phyloP scores from a whole-genome alignment of 176 grass and related monocot species.

The Saccharum spontaneum region DNA sequence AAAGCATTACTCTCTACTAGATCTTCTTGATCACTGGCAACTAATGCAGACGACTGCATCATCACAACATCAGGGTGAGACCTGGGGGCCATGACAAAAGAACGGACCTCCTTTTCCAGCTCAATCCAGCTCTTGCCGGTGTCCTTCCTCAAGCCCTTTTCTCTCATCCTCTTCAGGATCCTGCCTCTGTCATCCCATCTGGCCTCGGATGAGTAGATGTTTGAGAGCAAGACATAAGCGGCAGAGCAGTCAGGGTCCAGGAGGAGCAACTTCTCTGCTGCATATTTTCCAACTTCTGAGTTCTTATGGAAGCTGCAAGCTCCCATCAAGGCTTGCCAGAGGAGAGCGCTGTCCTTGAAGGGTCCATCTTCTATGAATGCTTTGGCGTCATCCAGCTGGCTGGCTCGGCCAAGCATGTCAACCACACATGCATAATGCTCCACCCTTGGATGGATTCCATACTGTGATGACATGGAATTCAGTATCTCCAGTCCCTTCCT shows the following conservation, averaged over 20 bases:
- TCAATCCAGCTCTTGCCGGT: slow-evolving; percentile 91
- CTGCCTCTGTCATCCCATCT: slow-evolving; percentile 66
- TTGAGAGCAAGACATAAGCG: slow-evolving; percentile 74
- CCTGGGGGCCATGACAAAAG: slow-evolving; percentile 38
- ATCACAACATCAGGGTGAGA: slow-evolving; percentile 49
- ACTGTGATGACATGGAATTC: slow-evolving; percentile 57
- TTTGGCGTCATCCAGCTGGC: slow-evolving; percentile 60
- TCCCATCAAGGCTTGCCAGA: slow-evolving; percentile 89
- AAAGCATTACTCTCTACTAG: slow-evolving; percentile 33
- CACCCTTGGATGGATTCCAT: slow-evolving; percentile 56
- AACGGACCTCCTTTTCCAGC: slow-evolving; percentile 54
- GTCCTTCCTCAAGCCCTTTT: slow-evolving; percentile 70
- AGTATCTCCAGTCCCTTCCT: slow-evolving; percentile 69
- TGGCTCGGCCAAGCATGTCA: slow-evolving; percentile 73
- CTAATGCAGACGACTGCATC: slow-evolving; percentile 31
- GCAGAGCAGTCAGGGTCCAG: slow-evolving; percentile 49
- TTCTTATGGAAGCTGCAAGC: slow-evolving; percentile 78
- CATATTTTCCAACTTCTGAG: slow-evolving; percentile 61
- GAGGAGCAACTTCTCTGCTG: slow-evolving; percentile 60
- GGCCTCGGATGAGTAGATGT: slow-evolving; percentile 66
- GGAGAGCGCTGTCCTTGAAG: slow-evolving; percentile 40
- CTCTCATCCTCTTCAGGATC: slow-evolving; percentile 68
- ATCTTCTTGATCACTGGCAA: slow-evolving; percentile 47
- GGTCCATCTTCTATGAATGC: slow-evolving; percentile 69
- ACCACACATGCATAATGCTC: slow-evolving; percentile 88